Evolutionary conservation across 2,329 filamentous ascomycete genomes (phyloP).

Genomic region (Curvularia sp.): DNA sequence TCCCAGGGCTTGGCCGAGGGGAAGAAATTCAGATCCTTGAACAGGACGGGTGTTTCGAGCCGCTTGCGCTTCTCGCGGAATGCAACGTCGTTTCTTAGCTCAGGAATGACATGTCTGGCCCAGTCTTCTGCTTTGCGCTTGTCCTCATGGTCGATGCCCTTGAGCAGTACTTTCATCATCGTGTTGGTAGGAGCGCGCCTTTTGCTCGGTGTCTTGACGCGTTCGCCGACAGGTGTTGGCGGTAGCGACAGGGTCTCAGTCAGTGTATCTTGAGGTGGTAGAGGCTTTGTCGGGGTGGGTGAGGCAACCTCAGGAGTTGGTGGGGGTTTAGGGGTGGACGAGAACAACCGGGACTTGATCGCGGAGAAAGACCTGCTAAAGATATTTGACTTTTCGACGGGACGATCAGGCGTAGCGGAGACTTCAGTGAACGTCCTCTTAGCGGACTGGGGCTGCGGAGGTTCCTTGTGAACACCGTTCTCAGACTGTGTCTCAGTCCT

Average conservation of each 20-base stretch:
- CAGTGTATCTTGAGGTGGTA: conserved; percentile 24
- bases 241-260: conserved; percentile 36
- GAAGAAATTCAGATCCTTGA: conserved; percentile 39
- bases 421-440: conserved; percentile 11
- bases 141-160: conserved; percentile 32
- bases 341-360: conserved; percentile 29
- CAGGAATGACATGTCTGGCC: conserved; percentile 33
- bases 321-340: conserved; percentile 14
- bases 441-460: conserved; percentile 11
- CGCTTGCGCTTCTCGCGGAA: conserved; percentile 42
- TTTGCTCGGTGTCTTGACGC: conserved; percentile 25
- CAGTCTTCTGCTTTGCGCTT: conserved; percentile 33
- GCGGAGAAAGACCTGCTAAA: conserved; percentile 34
- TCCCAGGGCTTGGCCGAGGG: conserved; percentile 45
- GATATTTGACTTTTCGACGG: conserved; percentile 19
- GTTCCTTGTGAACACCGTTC: conserved; percentile 7
- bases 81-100: conserved; percentile 27
- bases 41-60: conserved; percentile 34
- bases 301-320: conserved; percentile 12
- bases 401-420: conserved; percentile 18
- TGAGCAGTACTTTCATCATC: conserved; percentile 28
- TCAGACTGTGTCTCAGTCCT: conserved; percentile 7
- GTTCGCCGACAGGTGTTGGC: conserved; percentile 41
- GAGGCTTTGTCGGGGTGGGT: conserved; percentile 20
- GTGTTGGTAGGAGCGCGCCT: conserved; percentile 24